Percentiles rank a stretch among this genome's conserved stretches.
Conservation (phyloP, 805 yeast genomes). For the Blastobotrys terrestris region DNA sequence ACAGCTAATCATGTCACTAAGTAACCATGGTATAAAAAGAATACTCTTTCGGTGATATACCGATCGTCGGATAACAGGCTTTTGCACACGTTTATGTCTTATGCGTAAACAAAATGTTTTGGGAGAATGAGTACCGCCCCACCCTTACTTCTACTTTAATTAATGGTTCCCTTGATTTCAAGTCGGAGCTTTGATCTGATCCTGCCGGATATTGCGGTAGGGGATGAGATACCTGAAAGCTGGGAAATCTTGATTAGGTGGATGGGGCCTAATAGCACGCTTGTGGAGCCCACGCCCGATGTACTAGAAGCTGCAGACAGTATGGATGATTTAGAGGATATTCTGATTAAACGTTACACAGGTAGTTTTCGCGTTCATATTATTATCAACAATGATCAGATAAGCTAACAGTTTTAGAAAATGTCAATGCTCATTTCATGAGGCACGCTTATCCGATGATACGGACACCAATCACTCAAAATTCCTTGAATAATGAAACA, state of each 20-base stretch:
- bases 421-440: slow-evolving; percentile 10
- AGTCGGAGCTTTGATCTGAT: neutral
- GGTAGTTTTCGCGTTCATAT: neutral
- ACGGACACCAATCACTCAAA: neutral
- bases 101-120: neutral
- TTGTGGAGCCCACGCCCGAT: slow-evolving; percentile 4
- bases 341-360: neutral
- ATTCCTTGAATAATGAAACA: neutral
- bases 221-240: neutral
- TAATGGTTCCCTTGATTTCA: neutral
- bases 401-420: slow-evolving; percentile 3
- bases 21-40: too few relatives aligned
- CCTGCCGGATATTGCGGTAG: neutral
- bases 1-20: neutral
- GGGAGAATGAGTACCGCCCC: neutral
- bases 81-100: too few relatives aligned
- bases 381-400: too few relatives aligned
- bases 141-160: too few relatives aligned
- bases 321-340: neutral
- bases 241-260: neutral
- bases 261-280: slow-evolving; percentile 1
- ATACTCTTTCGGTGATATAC: neutral
- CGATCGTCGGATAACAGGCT: neutral
- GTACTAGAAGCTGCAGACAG: neutral
- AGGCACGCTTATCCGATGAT: slow-evolving; percentile 10